These are phyloP conservation scores for Coemansia sp. DNA, from an alignment of 192 early-diverging fungal species.

Conservation along the genomic window DNA sequence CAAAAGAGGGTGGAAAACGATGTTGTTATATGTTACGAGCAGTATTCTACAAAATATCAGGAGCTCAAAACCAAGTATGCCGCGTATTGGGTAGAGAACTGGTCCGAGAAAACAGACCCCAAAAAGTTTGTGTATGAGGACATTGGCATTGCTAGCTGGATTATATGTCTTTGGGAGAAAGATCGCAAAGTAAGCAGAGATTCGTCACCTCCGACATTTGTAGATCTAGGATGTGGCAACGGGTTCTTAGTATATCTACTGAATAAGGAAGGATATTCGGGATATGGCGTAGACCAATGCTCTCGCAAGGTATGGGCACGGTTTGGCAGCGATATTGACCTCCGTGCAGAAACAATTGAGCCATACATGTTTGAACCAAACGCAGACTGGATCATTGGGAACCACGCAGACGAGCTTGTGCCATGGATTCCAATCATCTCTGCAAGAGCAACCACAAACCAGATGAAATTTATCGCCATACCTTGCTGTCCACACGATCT, in stretches of 20 bases:
- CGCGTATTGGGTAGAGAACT: slow-evolving; percentile 64
- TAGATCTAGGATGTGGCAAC: slow-evolving; percentile 86
- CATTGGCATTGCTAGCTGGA: slow-evolving; percentile 80
- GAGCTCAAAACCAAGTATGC: slow-evolving; percentile 71
- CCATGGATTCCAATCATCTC: slow-evolving; percentile 85
- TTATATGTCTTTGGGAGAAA: slow-evolving; percentile 73
- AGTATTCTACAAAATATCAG: slow-evolving; percentile 64
- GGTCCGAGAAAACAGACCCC: slow-evolving; percentile 84
- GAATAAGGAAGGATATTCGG: slow-evolving; percentile 67
- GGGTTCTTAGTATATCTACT: slow-evolving; percentile 77
- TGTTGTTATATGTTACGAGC: slow-evolving; percentile 67
- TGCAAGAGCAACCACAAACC: slow-evolving; percentile 26
- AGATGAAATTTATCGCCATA: slow-evolving; percentile 64
- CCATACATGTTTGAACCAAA: slow-evolving; percentile 24
- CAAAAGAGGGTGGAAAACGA: slow-evolving; percentile 71
- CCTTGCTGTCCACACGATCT: slow-evolving; percentile 84
- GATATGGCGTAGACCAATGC: slow-evolving; percentile 74
- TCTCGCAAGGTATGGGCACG: slow-evolving; percentile 75
- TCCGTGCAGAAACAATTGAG: slow-evolving; percentile 61
- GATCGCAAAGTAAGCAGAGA: slow-evolving; percentile 6
- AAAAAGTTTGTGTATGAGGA: slow-evolving; percentile 86
- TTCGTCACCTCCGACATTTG: slow-evolving; percentile 57
- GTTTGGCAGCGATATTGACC: slow-evolving; percentile 49
- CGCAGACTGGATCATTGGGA: slow-evolving; percentile 79
- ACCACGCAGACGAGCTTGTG: slow-evolving; percentile 87